These are phyloP conservation scores for Phaseolus coccineus DNA, from an alignment of 331 rosid species.

Conservation along the genomic window DNA sequence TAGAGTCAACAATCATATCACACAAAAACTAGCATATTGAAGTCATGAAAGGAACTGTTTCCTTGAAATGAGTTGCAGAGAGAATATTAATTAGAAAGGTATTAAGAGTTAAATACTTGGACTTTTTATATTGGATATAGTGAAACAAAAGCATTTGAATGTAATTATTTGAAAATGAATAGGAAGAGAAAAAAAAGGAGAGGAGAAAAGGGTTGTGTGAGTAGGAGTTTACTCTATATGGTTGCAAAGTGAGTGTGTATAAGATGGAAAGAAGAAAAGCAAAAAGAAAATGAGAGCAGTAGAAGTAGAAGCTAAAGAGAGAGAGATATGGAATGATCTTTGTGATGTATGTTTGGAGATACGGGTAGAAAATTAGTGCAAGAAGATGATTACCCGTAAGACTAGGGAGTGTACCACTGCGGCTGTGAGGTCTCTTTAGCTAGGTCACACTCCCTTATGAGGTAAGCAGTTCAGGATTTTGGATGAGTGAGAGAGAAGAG, in stretches of 20 bases:
- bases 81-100: too few relatives aligned
- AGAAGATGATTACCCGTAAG: slow-evolving; percentile 90
- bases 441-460: slow-evolving; percentile 64
- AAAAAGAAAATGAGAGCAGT: slow-evolving; percentile 43
- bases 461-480: slow-evolving; percentile 73
- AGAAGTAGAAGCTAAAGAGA: slow-evolving; percentile 40
- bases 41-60: too few relatives aligned
- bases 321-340: slow-evolving; percentile 66
- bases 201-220: slow-evolving; percentile 30
- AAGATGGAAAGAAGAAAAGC: slow-evolving; percentile 46
- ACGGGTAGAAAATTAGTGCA: slow-evolving; percentile 76
- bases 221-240: slow-evolving; percentile 56
- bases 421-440: slow-evolving; percentile 62
- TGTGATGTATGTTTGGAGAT: slow-evolving; percentile 82
- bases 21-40: slow-evolving; percentile 12
- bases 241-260: slow-evolving; percentile 63
- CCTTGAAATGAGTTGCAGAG: too few relatives aligned
- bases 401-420: slow-evolving; percentile 71
- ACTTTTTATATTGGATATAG: too few relatives aligned
- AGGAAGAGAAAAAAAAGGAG: too few relatives aligned
- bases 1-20: slow-evolving; percentile 32
- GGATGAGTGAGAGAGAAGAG: slow-evolving; percentile 48
- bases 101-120: too few relatives aligned
- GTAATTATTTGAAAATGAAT: too few relatives aligned
- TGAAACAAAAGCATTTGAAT: too few relatives aligned